Conservation (phyloP, 1,284 basidiomycete genomes). For the Dichomitus squalens region DNA sequence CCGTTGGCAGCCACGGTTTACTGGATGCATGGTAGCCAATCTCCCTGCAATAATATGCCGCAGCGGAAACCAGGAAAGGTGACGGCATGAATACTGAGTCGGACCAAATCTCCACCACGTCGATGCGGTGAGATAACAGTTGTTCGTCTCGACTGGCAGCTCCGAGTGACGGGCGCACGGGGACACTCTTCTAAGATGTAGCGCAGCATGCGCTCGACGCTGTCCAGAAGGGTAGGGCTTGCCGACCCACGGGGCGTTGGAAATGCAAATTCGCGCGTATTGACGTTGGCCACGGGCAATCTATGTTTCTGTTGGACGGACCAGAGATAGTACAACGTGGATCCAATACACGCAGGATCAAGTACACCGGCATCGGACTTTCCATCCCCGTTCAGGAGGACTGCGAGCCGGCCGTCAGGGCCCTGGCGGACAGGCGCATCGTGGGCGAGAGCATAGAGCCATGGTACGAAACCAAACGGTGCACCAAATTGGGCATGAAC, state of each 20-base stretch:
- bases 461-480: slow-evolving; percentile 13
- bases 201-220: slow-evolving; percentile 25
- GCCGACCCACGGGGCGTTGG: slow-evolving; percentile 3
- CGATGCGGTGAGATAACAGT: slow-evolving; percentile 28
- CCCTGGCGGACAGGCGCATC: slow-evolving; percentile 27
- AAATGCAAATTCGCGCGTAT: background rate
- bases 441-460: slow-evolving; percentile 25
- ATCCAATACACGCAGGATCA: slow-evolving; percentile 27
- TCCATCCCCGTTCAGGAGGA: slow-evolving; percentile 27
- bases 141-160: background rate
- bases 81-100: slow-evolving; percentile 31
- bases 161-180: slow-evolving; percentile 9
- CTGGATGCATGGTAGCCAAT: background rate
- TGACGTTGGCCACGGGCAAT: background rate
- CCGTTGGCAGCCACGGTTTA: background rate
- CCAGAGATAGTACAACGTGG: background rate
- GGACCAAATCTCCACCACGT: slow-evolving; percentile 28
- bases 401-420: slow-evolving; percentile 25
- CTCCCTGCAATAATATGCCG: slow-evolving; percentile 10
- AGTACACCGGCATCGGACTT: slow-evolving; percentile 22
- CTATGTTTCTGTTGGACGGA: background rate
- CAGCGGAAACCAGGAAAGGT: slow-evolving; percentile 26
- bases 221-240: slow-evolving; percentile 8
- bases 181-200: slow-evolving; percentile 25
- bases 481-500: background rate